These are phyloP conservation scores for Phytophthora uliginosa DNA, from an alignment of 352 stramenopile species.

Conservation along the genomic window DNA sequence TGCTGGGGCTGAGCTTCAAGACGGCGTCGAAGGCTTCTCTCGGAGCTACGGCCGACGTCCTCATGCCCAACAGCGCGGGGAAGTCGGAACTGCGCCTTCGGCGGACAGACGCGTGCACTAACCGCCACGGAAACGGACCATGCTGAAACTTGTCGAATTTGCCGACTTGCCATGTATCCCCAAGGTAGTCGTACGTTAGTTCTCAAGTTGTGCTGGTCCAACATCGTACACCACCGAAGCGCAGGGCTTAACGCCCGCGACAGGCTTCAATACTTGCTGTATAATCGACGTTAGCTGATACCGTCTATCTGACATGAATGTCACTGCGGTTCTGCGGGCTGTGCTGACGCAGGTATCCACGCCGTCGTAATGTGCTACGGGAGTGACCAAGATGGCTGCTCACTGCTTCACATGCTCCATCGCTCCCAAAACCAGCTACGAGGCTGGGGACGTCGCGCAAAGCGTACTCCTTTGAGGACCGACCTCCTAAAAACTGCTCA, in stretches of 20 bases:
- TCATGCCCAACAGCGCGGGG: constrained; percentile 6
- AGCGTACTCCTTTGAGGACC: constrained; percentile 33
- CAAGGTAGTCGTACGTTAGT: too few relatives aligned
- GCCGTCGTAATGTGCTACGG: constrained; percentile 22
- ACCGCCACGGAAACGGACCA: constrained; percentile 25
- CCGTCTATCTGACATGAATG: too few relatives aligned
- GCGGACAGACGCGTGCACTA: constrained; percentile 7
- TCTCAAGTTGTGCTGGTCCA: neutral
- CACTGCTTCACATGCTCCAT: constrained; percentile 49
- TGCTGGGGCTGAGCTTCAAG: neutral
- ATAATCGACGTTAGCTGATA: neutral
- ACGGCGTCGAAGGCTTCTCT: constrained; percentile 4
- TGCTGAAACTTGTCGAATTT: neutral
- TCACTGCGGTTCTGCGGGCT: constrained; percentile 7
- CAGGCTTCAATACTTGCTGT: neutral
- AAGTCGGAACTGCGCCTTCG: constrained; percentile 13
- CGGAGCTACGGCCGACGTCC: constrained; percentile 19
- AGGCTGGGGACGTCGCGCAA: constrained; percentile 47
- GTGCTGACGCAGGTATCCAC: constrained; percentile 4
- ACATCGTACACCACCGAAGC: neutral
- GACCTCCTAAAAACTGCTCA: constrained; percentile 48
- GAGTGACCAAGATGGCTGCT: constrained; percentile 20
- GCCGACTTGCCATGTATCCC: neutral
- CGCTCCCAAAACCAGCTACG: constrained; percentile 26
- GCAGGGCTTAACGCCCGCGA: neutral